Conservation (phyloP, 495 filamentous ascomycete genomes). For the Bryoglossum gracile region DNA sequence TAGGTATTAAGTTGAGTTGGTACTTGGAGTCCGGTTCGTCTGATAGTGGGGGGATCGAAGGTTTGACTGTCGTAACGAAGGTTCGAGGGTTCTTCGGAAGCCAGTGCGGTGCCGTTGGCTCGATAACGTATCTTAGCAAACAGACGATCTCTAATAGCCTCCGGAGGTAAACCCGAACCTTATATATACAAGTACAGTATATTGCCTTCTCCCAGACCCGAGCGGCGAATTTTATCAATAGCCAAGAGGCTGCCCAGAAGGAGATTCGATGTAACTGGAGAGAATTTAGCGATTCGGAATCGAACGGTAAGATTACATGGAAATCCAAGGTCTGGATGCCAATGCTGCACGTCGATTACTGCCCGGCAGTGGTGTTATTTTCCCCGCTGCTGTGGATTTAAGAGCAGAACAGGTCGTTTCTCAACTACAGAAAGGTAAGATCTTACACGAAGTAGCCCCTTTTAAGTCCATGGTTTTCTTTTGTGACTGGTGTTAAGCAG, state of each 20-base stretch:
- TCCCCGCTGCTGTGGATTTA: neutral
- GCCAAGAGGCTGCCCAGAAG: neutral
- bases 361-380: neutral
- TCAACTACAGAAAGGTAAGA: neutral
- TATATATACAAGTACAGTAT: no score
- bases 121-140: neutral
- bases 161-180: neutral
- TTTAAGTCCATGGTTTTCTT: neutral
- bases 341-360: no score
- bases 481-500: no score
- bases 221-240: neutral
- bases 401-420: neutral
- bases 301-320: neutral
- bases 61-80: neutral
- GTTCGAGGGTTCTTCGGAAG: neutral
- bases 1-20: neutral
- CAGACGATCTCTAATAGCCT: no score
- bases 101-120: no score
- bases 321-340: no score
- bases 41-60: neutral
- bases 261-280: neutral
- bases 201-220: neutral
- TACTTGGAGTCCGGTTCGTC: neutral
- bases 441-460: neutral
- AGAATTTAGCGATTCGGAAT: neutral